phyloP scores from a whole-genome alignment of 345 rosid genomes.

The Citrus mangshanensis region DNA sequence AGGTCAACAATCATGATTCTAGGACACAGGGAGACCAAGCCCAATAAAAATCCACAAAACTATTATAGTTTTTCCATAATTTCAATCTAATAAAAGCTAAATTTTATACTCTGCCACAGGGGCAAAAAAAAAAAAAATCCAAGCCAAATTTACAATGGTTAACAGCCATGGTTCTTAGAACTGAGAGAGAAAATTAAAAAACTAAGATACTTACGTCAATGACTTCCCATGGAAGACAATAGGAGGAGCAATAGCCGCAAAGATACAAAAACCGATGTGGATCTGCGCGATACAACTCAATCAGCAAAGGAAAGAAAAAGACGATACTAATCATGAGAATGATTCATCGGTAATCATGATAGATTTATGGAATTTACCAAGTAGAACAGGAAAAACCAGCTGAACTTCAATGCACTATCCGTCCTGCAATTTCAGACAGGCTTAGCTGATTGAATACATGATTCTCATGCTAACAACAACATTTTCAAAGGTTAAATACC shows the following conservation, averaged over 20 bases:
- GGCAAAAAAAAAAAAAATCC: not conserved
- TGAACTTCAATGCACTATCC: conserved; percentile 90
- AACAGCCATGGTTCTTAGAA: not conserved
- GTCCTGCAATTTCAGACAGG: conserved; percentile 58
- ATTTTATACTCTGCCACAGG: not conserved
- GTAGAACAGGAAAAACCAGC: conserved; percentile 97
- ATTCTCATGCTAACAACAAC: not conserved
- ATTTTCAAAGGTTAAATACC: not conserved
- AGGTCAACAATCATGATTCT: not conserved
- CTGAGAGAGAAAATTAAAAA: conserved; percentile 7
- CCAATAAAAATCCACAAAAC: not conserved
- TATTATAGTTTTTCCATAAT: not conserved
- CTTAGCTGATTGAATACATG: not conserved
- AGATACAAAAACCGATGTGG: conserved; percentile 86
- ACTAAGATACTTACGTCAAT: conserved; percentile 70
- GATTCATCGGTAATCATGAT: not conserved
- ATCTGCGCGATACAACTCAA: conserved; percentile 46
- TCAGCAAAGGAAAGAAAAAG: conserved; percentile 6
- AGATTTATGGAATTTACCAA: conserved; percentile 54
- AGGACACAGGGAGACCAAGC: not conserved
- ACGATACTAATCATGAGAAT: not conserved
- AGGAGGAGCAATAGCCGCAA: conserved; percentile 99
- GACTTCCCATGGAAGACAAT: conserved; percentile 93
- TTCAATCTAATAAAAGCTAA: not conserved
- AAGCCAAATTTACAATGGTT: not conserved